These are phyloP conservation scores for Ustilago lituana DNA, from an alignment of 1,284 basidiomycete species.

Conservation along the genomic window DNA sequence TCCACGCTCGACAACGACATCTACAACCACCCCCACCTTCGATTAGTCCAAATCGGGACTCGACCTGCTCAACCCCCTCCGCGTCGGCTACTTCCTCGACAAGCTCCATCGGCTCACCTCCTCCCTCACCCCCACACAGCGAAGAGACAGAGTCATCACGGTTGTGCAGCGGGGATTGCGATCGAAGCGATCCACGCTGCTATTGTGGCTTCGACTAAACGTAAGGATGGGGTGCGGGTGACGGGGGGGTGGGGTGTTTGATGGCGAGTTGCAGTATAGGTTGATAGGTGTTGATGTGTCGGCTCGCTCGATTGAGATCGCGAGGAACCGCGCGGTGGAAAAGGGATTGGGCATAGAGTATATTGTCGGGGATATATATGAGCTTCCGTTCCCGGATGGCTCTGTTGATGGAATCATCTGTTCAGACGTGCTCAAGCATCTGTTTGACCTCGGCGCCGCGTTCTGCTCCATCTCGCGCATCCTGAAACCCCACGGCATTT, in stretches of 20 bases:
- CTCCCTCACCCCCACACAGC: neutral
- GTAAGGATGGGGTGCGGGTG: no score
- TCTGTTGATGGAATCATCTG: slow-evolving; percentile 45
- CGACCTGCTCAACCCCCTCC: slow-evolving; percentile 33
- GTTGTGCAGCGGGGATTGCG: slow-evolving; percentile 47
- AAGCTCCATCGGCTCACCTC: slow-evolving; percentile 20
- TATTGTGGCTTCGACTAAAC: no score
- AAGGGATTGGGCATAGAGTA: slow-evolving; percentile 14
- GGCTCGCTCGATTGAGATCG: slow-evolving; percentile 20
- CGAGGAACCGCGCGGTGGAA: neutral
- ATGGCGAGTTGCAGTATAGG: slow-evolving; percentile 10
- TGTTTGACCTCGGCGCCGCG: slow-evolving; percentile 35
- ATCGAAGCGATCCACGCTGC: slow-evolving; percentile 40
- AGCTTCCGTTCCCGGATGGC: slow-evolving; percentile 4
- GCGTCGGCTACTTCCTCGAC: slow-evolving; percentile 42
- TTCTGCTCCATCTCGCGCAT: slow-evolving; percentile 74
- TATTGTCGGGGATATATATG: slow-evolving; percentile 30
- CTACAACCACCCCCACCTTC: slow-evolving; percentile 28
- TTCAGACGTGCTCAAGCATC: slow-evolving; percentile 50
- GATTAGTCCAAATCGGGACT: slow-evolving; percentile 39
- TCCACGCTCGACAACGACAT: slow-evolving; percentile 50
- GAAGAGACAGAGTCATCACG: slow-evolving; percentile 1
- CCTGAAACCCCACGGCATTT: slow-evolving; percentile 90
- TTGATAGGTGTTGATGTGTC: slow-evolving; percentile 34
- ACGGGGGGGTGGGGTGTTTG: no score